phyloP scores from a whole-genome alignment of 2,329 filamentous ascomycete genomes.

The Aspergillus ustus region DNA sequence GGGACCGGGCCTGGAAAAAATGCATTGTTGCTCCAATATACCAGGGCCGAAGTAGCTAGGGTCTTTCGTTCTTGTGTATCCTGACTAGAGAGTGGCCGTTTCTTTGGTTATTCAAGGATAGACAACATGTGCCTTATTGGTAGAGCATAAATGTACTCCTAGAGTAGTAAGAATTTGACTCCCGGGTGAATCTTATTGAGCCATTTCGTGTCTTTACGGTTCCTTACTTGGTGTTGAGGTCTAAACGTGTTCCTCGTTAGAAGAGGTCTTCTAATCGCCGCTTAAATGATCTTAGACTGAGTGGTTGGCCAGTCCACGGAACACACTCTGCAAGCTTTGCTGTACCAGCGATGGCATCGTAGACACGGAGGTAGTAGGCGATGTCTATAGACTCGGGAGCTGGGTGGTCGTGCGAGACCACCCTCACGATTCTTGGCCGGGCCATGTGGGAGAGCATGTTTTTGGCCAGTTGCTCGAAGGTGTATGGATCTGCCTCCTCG shows the following conservation, averaged over 20 bases:
- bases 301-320: not conserved
- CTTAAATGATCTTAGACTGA: not conserved
- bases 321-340: not conserved
- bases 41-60: not conserved
- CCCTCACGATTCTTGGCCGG: not conserved
- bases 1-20: not conserved
- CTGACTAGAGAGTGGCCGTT: not conserved
- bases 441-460: not conserved
- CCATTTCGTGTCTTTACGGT: no score
- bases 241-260: no score
- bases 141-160: no score
- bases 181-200: no score
- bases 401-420: not conserved
- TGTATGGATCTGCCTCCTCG: not conserved
- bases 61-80: not conserved
- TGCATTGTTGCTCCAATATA: constrained; percentile 4
- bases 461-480: not conserved
- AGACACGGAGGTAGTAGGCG: not conserved
- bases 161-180: no score
- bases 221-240: no score
- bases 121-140: not conserved
- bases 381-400: not conserved
- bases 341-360: not conserved
- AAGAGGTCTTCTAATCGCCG: not conserved
- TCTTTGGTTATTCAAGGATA: not conserved